A percentile compares a stretch with the other conserved stretches of the same genome.
phyloP scores from a whole-genome alignment of 2,329 filamentous ascomycete species.

The Elsinoe ampelina region DNA sequence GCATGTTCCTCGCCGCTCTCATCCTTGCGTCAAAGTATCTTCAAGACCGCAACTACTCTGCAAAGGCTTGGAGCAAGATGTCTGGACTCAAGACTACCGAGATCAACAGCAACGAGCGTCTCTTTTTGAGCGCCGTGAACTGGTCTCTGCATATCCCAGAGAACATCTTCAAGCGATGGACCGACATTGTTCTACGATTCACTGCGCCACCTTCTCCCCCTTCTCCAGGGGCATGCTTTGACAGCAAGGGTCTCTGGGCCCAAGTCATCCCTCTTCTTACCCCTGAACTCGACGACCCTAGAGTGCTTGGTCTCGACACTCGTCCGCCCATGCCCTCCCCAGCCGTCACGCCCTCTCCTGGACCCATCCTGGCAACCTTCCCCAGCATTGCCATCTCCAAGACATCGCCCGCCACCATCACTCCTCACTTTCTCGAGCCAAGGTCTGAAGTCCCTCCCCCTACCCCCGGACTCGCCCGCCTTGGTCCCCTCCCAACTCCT shows the following conservation, averaged over 20 bases:
- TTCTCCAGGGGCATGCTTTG: conserved; percentile 20
- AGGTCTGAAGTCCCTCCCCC: conserved; percentile 40
- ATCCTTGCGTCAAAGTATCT: conserved; percentile 97
- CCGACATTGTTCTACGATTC: conserved; percentile 79
- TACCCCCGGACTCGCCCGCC: conserved; percentile 46
- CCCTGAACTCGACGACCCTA: conserved; percentile 43
- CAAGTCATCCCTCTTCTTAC: conserved; percentile 47
- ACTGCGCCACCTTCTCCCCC: conserved; percentile 47
- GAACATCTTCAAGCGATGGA: conserved; percentile 82
- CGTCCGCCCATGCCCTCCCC: not conserved
- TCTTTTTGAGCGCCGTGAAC: conserved; percentile 79
- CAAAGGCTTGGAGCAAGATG: conserved; percentile 97
- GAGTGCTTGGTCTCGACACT: conserved; percentile 7
- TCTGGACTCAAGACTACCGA: conserved; percentile 87
- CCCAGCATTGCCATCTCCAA: conserved; percentile 26
- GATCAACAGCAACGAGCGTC: conserved; percentile 94
- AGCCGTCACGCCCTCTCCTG: conserved; percentile 1
- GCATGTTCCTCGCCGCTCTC: conserved; percentile 92
- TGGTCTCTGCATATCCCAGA: conserved; percentile 95
- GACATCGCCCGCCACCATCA: conserved; percentile 32
- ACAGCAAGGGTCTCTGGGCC: conserved; percentile 30
- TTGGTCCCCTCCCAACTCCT: conserved; percentile 52
- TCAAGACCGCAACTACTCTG: conserved; percentile 95
- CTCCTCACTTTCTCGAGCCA: conserved; percentile 43
- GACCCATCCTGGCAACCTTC: conserved; percentile 9